Conservation (phyloP, 352 stramenopile species). For the Phytophthora cryptogea region DNA sequence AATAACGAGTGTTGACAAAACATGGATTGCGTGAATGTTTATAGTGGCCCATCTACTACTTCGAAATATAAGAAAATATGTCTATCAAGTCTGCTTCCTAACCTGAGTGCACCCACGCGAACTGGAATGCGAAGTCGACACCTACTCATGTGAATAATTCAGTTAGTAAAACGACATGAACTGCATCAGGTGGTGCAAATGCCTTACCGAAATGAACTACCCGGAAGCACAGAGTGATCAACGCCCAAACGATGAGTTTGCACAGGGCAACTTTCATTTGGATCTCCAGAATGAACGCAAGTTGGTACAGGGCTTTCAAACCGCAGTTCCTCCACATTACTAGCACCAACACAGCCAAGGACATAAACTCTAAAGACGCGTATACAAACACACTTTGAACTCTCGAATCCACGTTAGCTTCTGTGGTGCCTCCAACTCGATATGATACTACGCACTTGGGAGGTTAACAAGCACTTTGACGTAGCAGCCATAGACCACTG, state of each 20-base stretch:
- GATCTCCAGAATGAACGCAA: conserved; percentile 34
- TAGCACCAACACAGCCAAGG: conserved; percentile 11
- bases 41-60: no score
- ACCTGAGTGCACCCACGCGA: neutral
- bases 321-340: conserved; percentile 11
- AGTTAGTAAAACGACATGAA: neutral
- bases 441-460: conserved; percentile 7
- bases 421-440: conserved; percentile 3
- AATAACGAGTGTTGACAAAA: no score
- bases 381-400: conserved; percentile 13
- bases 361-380: conserved; percentile 19
- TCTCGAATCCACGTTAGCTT: neutral
- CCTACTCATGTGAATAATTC: neutral
- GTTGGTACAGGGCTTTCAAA: conserved; percentile 22
- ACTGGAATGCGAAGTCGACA: neutral
- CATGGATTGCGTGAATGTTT: no score
- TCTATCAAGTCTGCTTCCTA: no score
- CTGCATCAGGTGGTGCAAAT: neutral
- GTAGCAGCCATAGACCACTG: neutral
- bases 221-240: conserved; percentile 7
- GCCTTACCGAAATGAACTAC: conserved; percentile 16
- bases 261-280: conserved; percentile 6
- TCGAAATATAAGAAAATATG: no score
- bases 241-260: conserved; percentile 18
- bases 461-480: conserved; percentile 2